These are phyloP conservation scores for Eimeria necatrix DNA, from an alignment of 169 alveolate genomes.

Conservation along the genomic window DNA sequence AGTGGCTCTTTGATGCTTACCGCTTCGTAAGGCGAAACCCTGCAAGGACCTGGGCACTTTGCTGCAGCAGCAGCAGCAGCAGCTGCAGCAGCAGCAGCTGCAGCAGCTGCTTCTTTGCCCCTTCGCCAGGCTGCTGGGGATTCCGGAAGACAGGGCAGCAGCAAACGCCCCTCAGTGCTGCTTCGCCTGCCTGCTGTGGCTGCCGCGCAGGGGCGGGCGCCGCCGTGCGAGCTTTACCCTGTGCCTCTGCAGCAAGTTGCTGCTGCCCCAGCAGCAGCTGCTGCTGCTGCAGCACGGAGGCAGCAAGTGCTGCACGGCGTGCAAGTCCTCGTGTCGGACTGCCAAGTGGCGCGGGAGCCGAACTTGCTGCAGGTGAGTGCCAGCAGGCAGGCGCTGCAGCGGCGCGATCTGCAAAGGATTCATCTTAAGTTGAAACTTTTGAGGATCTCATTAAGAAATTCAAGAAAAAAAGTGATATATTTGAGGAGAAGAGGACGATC, in stretches of 20 bases:
- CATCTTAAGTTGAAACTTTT: too few relatives aligned
- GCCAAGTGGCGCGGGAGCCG: constrained; percentile 43
- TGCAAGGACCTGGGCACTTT: background rate
- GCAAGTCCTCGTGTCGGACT: constrained; percentile 64
- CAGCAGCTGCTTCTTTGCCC: background rate
- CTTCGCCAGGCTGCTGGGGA: too few relatives aligned
- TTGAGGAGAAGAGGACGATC: too few relatives aligned
- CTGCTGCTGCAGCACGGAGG: constrained; percentile 37
- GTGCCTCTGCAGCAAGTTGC: background rate
- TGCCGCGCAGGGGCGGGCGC: constrained; percentile 57
- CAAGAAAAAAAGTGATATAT: too few relatives aligned
- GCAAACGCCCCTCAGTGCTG: background rate
- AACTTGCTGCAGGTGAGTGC: constrained; percentile 31
- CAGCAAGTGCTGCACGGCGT: constrained; percentile 65
- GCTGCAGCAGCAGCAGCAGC: too few relatives aligned
- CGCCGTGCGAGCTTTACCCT: constrained; percentile 49
- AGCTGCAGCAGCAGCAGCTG: too few relatives aligned
- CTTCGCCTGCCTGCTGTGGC: constrained; percentile 6
- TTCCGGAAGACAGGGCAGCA: too few relatives aligned
- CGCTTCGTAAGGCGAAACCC: constrained; percentile 23
- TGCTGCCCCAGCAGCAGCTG: background rate
- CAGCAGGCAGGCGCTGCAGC: background rate
- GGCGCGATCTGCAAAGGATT: background rate
- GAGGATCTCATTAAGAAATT: too few relatives aligned
- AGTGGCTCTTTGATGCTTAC: constrained; percentile 64